phyloP scores from a whole-genome alignment of 805 yeast species.

The Candida sakaeoensis region DNA sequence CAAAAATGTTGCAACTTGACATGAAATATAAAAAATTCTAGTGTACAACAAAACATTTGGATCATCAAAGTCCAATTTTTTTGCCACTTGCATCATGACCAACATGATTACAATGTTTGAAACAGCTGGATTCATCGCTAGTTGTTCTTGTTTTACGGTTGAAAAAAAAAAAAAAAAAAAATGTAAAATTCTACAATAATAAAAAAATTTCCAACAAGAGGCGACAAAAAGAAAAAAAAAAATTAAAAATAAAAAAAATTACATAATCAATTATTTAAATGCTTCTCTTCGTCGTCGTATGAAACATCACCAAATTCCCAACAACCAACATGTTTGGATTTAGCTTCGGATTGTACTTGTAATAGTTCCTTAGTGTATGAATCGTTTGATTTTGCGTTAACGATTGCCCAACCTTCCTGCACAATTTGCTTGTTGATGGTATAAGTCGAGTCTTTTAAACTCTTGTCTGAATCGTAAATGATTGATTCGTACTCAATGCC shows the following conservation, averaged over 20 bases:
- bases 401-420: constrained; percentile 57
- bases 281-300: constrained; percentile 44
- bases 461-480: constrained; percentile 54
- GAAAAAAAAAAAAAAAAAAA: too few relatives aligned
- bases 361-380: constrained; percentile 33
- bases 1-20: constrained; percentile 61
- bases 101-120: constrained; percentile 86
- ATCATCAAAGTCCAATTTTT: constrained; percentile 83
- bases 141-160: too few relatives aligned
- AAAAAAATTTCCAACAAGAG: constrained; percentile 1
- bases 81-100: constrained; percentile 93
- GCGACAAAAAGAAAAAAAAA: constrained; percentile 1
- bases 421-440: constrained; percentile 61
- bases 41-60: constrained; percentile 70
- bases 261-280: too few relatives aligned
- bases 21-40: constrained; percentile 64
- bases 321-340: constrained; percentile 52
- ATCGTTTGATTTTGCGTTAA: constrained; percentile 36
- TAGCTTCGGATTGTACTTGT: constrained; percentile 48
- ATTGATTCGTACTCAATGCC: constrained; percentile 49
- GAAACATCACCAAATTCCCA: constrained; percentile 77
- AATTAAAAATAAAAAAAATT: too few relatives aligned
- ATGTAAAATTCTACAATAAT: not conserved
- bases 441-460: constrained; percentile 50
- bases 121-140: constrained; percentile 92